Evolutionary conservation across 345 rosid genomes (phyloP).

Genomic region (Erodium maritimum): DNA sequence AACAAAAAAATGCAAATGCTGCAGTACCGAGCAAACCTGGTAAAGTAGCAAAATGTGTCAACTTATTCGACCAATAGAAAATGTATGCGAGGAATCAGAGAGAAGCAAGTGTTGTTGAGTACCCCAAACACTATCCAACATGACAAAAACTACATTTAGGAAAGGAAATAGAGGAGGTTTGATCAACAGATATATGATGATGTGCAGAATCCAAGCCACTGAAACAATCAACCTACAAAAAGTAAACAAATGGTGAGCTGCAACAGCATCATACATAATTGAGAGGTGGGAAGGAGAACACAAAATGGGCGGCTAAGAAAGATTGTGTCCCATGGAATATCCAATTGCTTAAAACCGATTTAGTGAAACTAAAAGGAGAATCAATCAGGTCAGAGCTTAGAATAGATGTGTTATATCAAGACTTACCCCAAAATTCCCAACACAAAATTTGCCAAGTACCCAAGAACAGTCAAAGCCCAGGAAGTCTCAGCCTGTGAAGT

Average conservation of each 20-base stretch:
- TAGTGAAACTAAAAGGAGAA: no score
- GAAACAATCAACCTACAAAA: constrained; percentile 70
- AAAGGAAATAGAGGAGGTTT: constrained; percentile 86
- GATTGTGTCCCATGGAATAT: background rate
- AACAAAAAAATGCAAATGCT: constrained; percentile 95
- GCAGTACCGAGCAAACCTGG: constrained; percentile 89
- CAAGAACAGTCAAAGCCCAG: constrained; percentile 95
- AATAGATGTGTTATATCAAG: background rate
- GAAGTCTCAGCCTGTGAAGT: constrained; percentile 87
- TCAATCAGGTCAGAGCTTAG: background rate
- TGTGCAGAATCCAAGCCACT: constrained; percentile 93
- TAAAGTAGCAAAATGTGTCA: constrained; percentile 10
- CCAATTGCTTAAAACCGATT: background rate
- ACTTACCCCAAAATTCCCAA: constrained; percentile 82
- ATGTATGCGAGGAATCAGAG: no score
- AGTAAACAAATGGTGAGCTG: background rate
- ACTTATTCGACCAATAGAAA: background rate
- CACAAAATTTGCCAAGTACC: constrained; percentile 81
- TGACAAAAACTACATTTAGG: constrained; percentile 88
- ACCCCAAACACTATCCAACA: constrained; percentile 97
- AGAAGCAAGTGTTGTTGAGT: background rate
- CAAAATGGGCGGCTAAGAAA: background rate
- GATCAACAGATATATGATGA: constrained; percentile 66
- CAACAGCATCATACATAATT: background rate
- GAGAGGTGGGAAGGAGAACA: background rate